Evolutionary conservation across 306 rosid genomes (phyloP).

Genomic region (Lithocarpus polystachyus): DNA sequence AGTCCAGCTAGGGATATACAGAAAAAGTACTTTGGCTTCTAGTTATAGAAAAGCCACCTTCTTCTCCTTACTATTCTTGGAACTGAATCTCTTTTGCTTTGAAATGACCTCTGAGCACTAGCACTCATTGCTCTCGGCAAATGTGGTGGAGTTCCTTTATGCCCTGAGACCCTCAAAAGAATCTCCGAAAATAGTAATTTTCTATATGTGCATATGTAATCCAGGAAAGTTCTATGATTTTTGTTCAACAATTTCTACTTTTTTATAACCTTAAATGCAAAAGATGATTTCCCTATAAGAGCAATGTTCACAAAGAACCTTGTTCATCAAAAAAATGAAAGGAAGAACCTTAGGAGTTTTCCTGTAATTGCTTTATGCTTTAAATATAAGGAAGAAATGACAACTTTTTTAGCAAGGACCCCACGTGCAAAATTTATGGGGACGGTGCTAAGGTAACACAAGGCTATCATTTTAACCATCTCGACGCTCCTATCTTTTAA

Average conservation of each 20-base stretch:
- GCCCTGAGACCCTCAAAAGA: conserved; percentile 13
- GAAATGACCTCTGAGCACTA: conserved; percentile 24
- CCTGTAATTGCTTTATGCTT: not conserved
- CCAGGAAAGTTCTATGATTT: conserved; percentile 22
- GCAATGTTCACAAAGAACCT: conserved; percentile 10
- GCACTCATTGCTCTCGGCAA: not conserved
- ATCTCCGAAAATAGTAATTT: conserved; percentile 22
- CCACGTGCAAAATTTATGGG: not conserved
- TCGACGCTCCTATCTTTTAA: accelerated
- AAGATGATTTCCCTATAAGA: conserved; percentile 15
- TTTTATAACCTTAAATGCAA: conserved; percentile 35
- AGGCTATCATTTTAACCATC: too few relatives aligned
- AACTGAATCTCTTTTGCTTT: conserved; percentile 15
- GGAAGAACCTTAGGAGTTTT: not conserved
- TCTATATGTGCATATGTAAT: not conserved
- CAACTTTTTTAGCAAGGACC: not conserved
- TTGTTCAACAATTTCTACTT: conserved; percentile 1
- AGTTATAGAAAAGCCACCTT: conserved; percentile 13
- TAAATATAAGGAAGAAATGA: not conserved
- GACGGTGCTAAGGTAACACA: not conserved
- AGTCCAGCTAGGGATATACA: conserved; percentile 1
- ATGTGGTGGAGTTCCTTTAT: conserved; percentile 37
- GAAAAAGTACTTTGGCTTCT: conserved; percentile 27
- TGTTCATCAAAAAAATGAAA: too few relatives aligned
- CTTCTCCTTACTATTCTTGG: conserved; percentile 21